Percentiles rank a stretch among this genome's conserved stretches.
phyloP scores from a whole-genome alignment of 2,329 filamentous ascomycete genomes.

The Neofusicoccum umdonicola region DNA sequence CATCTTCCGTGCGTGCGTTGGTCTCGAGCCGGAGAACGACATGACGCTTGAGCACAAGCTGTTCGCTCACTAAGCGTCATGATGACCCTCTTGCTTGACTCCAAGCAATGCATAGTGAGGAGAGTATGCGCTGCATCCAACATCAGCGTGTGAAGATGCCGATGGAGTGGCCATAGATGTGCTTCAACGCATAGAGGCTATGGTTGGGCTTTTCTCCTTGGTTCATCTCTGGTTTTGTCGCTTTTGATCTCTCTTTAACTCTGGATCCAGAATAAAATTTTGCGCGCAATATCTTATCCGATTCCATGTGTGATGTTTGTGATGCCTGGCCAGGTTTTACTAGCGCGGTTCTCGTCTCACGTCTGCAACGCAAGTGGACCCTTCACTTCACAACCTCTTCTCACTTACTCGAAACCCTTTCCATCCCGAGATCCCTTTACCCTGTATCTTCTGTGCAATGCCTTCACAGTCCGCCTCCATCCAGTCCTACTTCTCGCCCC shows the following conservation, averaged over 20 bases:
- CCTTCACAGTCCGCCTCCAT: constrained; percentile 39
- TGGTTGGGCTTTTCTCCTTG: not conserved
- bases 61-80: constrained; percentile 46
- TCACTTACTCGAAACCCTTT: too few species aligned
- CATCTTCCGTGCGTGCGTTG: constrained; percentile 97
- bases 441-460: constrained; percentile 26
- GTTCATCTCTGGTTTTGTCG: not conserved
- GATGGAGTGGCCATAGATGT: not conserved
- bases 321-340: not conserved
- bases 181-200: constrained; percentile 13
- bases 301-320: not conserved
- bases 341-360: not conserved
- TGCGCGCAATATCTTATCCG: not conserved
- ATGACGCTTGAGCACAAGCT: constrained; percentile 99
- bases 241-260: not conserved
- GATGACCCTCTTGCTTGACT: not conserved
- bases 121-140: constrained; percentile 8
- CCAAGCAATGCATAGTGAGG: not conserved
- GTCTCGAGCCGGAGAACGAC: constrained; percentile 93
- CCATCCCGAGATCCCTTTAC: not conserved
- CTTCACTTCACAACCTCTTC: not conserved
- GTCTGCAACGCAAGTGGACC: not conserved
- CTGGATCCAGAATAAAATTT: not conserved
- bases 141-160: constrained; percentile 3
- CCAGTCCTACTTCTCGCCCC: constrained; percentile 42